Evolutionary conservation across 108 stramenopile species (phyloP).

Genomic region (Fragilariopsis cylindrus): DNA sequence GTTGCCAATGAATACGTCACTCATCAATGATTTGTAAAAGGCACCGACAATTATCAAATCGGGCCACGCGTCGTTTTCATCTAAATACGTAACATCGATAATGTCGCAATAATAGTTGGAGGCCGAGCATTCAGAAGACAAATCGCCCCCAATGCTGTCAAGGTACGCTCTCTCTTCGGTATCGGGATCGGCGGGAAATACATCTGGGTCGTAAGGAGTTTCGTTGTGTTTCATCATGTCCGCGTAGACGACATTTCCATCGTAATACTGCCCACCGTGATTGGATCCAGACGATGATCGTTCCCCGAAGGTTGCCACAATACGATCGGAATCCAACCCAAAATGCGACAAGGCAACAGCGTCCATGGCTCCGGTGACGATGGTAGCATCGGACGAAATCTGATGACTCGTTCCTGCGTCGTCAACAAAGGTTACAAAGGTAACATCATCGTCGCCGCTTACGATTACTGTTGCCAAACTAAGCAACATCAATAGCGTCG

Average conservation of each 20-base stretch:
- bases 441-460: background rate
- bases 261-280: too few species aligned
- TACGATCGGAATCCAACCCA: background rate
- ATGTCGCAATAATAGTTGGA: background rate
- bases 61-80: background rate
- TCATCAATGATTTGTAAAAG: background rate
- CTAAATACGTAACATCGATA: background rate
- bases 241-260: too few species aligned
- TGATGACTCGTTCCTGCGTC: slow-evolving; percentile 13
- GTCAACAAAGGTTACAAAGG: slow-evolving; percentile 15
- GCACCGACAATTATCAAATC: too few species aligned
- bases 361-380: slow-evolving; percentile 7
- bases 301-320: slow-evolving; percentile 11
- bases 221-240: too few species aligned
- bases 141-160: background rate
- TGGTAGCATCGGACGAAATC: slow-evolving; percentile 10
- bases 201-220: background rate
- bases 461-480: too few species aligned
- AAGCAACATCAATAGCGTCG: too few species aligned
- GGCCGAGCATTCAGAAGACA: background rate
- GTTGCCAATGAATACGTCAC: background rate
- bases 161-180: slow-evolving; percentile 11
- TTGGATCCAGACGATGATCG: background rate
- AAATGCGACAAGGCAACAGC: slow-evolving; percentile 22
- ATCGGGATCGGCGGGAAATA: slow-evolving; percentile 7